Conservation (phyloP, 2,329 filamentous ascomycete genomes). For the Pseudopyricularia javanii region DNA sequence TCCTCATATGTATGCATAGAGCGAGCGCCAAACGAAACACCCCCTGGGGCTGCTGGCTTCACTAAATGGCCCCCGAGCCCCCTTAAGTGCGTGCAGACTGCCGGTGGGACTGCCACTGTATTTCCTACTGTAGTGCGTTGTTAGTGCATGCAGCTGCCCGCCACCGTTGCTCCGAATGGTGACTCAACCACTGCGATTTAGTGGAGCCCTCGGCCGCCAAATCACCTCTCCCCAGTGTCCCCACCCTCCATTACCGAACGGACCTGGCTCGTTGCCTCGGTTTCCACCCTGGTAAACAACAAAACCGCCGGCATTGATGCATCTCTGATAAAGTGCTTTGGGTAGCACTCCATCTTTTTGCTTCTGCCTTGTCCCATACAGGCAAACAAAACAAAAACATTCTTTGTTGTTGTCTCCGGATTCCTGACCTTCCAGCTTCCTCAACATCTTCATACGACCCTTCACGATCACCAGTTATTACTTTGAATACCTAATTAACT, state of each 20-base stretch:
- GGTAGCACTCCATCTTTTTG: not conserved
- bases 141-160: too few species aligned
- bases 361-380: not conserved
- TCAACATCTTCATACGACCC: not conserved
- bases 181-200: not conserved
- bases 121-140: too few species aligned
- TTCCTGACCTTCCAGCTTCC: not conserved
- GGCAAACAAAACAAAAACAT: not conserved
- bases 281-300: not conserved
- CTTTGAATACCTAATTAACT: not conserved
- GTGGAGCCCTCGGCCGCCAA: not conserved
- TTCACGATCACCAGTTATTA: not conserved
- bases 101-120: too few species aligned
- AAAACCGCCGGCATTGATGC: not conserved
- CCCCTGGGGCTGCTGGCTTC: too few species aligned
- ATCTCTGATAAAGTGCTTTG: not conserved
- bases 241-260: not conserved
- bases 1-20: too few species aligned
- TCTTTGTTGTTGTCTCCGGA: not conserved
- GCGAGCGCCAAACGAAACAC: too few species aligned
- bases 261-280: conserved; percentile 1
- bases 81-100: too few species aligned
- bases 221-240: not conserved
- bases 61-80: too few species aligned
- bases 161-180: too few species aligned